Evolutionary conservation across 108 stramenopile genomes (phyloP), one percentile per base, ranked within the genome.

Genomic region (Cyclotella baltica): DNA sequence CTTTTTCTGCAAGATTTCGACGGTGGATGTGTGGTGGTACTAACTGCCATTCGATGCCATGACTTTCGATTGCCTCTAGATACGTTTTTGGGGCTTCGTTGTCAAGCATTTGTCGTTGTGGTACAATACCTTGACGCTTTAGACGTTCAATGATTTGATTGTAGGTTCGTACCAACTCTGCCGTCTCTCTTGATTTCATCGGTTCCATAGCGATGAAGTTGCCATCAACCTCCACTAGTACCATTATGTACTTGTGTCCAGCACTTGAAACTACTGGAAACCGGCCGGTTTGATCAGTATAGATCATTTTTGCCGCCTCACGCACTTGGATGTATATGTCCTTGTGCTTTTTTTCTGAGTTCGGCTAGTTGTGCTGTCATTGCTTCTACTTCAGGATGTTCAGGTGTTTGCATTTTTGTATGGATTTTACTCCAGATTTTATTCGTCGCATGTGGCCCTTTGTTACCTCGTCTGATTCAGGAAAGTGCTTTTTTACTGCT

Each of bases 11-110:
- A n/a, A n/a, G n/a, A n/a, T n/a, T n/a, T n/a, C n/a, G 55, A 70
- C 75, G 71, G 59, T 84, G 80, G 23, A 33, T 23, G 22, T 59
- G 25, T 18, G 83, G 80, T 3, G 83, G 72, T 0, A 65, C 79
- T 20, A 83, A 57, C 64, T 87, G 19, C 47, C 2, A 48, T n/a
- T n/a, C n/a, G n/a, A n/a, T n/a, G n/a, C n/a, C n/a, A n/a, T n/a
- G n/a, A n/a, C n/a, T n/a, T n/a, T 2, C 6, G 6, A 48, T 48
- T 48, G 47, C 47, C 6, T 48, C n/a, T 16, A 48, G 47, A 6
- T 48, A 48, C n/a, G 18, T n/a, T 6, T 48, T 48, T 2, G 72
- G 57, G 34, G 72, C 72, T 61, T 73, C 58, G n/a, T n/a, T n/a
- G n/a, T n/a, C n/a, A n/a, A n/a, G n/a, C n/a, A n/a, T n/a, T n/a